These are phyloP conservation scores for Polychaeton citri DNA, from an alignment of 2,329 filamentous ascomycete genomes.

Conservation along the genomic window DNA sequence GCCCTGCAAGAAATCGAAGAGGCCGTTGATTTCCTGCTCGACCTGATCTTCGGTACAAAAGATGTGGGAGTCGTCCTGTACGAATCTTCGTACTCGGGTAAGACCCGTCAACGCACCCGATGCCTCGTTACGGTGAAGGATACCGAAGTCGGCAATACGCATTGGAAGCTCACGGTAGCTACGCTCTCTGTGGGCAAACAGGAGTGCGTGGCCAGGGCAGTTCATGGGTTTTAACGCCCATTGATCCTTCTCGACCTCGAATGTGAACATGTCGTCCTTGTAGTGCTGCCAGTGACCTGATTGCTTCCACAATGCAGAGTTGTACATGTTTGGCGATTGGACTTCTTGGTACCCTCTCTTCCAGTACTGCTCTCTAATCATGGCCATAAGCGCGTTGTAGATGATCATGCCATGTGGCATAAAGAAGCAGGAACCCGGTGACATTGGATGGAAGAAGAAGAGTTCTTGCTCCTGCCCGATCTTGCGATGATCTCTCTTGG, in stretches of 20 bases:
- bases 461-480: conserved; percentile 93
- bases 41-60: conserved; percentile 81
- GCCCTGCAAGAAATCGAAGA: conserved; percentile 75
- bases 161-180: conserved; percentile 85
- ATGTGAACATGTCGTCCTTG: conserved; percentile 91
- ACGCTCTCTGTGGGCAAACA: conserved; percentile 71
- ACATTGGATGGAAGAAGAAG: conserved; percentile 90
- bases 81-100: conserved; percentile 84
- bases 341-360: conserved; percentile 91
- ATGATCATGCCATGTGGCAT: conserved; percentile 85
- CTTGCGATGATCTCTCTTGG: conserved; percentile 87
- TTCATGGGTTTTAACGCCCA: conserved; percentile 96
- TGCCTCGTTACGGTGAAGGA: conserved; percentile 88
- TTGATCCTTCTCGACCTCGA: conserved; percentile 68
- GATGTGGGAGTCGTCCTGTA: conserved; percentile 93
- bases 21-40: conserved; percentile 58
- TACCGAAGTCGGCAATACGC: conserved; percentile 89
- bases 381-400: conserved; percentile 74
- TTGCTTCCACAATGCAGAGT: conserved; percentile 81
- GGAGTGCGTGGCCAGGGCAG: conserved; percentile 84
- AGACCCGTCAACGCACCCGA: conserved; percentile 83
- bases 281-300: conserved; percentile 93
- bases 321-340: conserved; percentile 93
- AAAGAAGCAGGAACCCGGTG: conserved; percentile 72
- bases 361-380: conserved; percentile 79